Percentiles rank a stretch among this genome's conserved stretches.
phyloP scores from a whole-genome alignment of 2,329 filamentous ascomycete species.

The Hyphodiscus sp. region DNA sequence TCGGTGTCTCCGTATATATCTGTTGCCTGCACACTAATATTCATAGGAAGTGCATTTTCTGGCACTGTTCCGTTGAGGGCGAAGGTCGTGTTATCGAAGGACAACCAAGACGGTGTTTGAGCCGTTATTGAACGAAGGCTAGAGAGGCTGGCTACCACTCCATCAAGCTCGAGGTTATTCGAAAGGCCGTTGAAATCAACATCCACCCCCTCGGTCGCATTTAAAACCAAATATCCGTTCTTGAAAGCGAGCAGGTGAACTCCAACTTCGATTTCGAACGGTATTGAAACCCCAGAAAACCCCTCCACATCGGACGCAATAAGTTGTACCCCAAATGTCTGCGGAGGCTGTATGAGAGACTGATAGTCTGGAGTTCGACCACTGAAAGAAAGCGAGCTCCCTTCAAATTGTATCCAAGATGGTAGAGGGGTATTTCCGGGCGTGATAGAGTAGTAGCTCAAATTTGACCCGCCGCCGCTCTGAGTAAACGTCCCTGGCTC shows the following conservation, averaged over 20 bases:
- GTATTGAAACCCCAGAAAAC: conserved; percentile 59
- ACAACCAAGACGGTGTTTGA: conserved; percentile 61
- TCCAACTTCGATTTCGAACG: conserved; percentile 67
- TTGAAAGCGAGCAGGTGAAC: conserved; percentile 62
- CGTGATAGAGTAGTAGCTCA: conserved; percentile 73
- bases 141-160: conserved; percentile 38
- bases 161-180: conserved; percentile 51
- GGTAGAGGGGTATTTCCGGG: conserved; percentile 75
- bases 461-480: conserved; percentile 32
- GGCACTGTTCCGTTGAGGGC: conserved; percentile 59
- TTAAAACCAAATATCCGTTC: conserved; percentile 48
- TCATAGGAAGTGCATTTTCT: conserved; percentile 48
- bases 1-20: conserved; percentile 56
- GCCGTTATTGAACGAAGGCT: conserved; percentile 48
- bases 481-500: conserved; percentile 57
- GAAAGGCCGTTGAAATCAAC: conserved; percentile 48
- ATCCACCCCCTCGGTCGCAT: conserved; percentile 45
- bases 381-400: conserved; percentile 55
- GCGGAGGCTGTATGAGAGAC: conserved; percentile 58
- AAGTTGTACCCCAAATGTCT: conserved; percentile 64
- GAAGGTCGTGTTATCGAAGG: conserved; percentile 56
- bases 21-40: conserved; percentile 53
- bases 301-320: conserved; percentile 76
- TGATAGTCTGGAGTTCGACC: conserved; percentile 63
- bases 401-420: conserved; percentile 76